Evolutionary conservation across 2,329 filamentous ascomycete genomes (phyloP), one percentile per base, ranked within the genome.

Genomic region (Ophiostoma montium): DNA sequence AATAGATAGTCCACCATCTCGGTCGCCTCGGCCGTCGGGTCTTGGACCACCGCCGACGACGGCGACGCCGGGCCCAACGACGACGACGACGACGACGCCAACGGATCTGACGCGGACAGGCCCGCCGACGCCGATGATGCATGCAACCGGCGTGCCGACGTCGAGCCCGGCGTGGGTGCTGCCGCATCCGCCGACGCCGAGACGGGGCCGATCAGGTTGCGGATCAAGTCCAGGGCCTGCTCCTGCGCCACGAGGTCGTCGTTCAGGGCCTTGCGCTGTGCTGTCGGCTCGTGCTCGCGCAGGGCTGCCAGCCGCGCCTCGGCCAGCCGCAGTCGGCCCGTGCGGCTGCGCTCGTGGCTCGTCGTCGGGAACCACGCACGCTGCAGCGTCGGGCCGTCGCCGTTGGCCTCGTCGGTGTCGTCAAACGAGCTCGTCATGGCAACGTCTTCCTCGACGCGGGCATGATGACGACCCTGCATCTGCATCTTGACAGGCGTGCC

Each of bases 1-100:
- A 96, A 82, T 19, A 96, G 66, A 58, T 85, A 81, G 59, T 95
- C 88, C 53, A 95, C 87, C 78, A 95, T 90, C 49, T 80, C 75
- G 3, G 74, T 70, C 27, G 74, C 76, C 51, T 75, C 74, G 47
- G 63, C 62, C 7, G 68, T 62, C 13, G 65, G 64, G 15, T 75
- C 65, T 68, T 78, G 50, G n/a, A 72, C 56, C 15, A 65, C 10
- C 12, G 35, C 33, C n/a, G 30, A 18, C 16, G 27, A n/a, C 19
- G 33, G 39, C n/a, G 21, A 30, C 16, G 35, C 21, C 18, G 35
- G 35, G 8, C n/a, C 46, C 16, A 42, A 30, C 21, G 46, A 35
- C 31, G 36, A 16, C n/a, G 50, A 32, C 16, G 15, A 9, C n/a
- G 38, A n/a, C 7, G 10, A 12, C 30, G 38, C 6, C 3, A 23